A percentile compares a stretch with the other conserved stretches of the same genome.
Evolutionary conservation across 768 basidiomycete genomes (phyloP).

Genomic region (Sarcomyxa edulis): DNA sequence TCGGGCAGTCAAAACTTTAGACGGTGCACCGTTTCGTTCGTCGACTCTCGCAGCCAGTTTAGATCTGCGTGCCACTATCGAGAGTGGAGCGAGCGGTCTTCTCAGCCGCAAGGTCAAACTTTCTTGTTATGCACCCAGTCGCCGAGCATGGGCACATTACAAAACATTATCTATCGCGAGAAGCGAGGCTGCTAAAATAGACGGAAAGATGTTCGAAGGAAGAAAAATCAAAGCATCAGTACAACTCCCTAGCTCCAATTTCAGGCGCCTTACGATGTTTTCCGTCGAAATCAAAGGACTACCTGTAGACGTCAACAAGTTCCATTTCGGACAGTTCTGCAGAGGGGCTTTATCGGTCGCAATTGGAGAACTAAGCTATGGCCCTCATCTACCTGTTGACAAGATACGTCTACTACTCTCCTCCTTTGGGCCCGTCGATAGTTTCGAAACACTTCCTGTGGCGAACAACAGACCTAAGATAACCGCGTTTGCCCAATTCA

Average conservation of each 20-base stretch:
- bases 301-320: slow-evolving; percentile 24
- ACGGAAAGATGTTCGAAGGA: slow-evolving; percentile 32
- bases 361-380: slow-evolving; percentile 30
- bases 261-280: slow-evolving; percentile 29
- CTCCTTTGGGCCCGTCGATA: slow-evolving; percentile 29
- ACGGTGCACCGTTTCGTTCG: slow-evolving; percentile 21
- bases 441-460: slow-evolving; percentile 33
- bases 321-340: slow-evolving; percentile 29
- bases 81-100: slow-evolving; percentile 12
- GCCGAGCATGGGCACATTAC: slow-evolving; percentile 44
- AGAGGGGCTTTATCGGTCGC: slow-evolving; percentile 19
- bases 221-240: slow-evolving; percentile 35
- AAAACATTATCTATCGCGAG: slow-evolving; percentile 36
- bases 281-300: slow-evolving; percentile 40
- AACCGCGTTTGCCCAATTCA: slow-evolving; percentile 38
- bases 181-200: slow-evolving; percentile 29
- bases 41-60: slow-evolving; percentile 22
- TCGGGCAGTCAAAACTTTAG: slow-evolving; percentile 25
- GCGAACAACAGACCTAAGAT: slow-evolving; percentile 24
- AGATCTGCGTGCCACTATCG: slow-evolving; percentile 8
- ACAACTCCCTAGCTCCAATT: slow-evolving; percentile 20
- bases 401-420: slow-evolving; percentile 29
- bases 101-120: slow-evolving; percentile 30
- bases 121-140: slow-evolving; percentile 38
- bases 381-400: slow-evolving; percentile 17